Percentiles rank a stretch among this genome's conserved stretches.
phyloP scores from a whole-genome alignment of 768 basidiomycete genomes.

The Ramaria rubella region DNA sequence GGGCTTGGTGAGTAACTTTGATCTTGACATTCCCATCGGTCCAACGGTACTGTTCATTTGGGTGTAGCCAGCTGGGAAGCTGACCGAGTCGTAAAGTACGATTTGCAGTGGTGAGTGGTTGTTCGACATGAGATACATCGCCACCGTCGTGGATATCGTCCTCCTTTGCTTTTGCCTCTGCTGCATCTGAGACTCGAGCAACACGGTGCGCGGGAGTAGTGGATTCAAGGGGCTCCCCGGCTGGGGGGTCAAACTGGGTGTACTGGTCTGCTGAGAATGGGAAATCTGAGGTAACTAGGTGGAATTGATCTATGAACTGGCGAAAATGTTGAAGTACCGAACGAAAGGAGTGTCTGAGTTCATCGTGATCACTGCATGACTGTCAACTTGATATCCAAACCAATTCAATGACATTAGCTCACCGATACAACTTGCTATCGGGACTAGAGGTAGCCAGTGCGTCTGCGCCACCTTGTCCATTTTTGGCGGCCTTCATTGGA shows the following conservation, averaged over 20 bases:
- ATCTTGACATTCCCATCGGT: conserved; percentile 24
- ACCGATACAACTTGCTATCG: background rate
- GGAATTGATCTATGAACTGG: conserved; percentile 23
- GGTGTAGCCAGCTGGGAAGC: conserved; percentile 36
- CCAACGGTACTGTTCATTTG: conserved; percentile 18
- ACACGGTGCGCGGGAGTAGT: background rate
- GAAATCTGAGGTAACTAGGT: conserved; percentile 30
- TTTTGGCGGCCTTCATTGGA: background rate
- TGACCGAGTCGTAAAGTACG: conserved; percentile 26
- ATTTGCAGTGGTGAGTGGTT: no score
- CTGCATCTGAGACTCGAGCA: background rate
- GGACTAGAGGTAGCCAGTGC: background rate
- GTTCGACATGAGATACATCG: conserved; percentile 15
- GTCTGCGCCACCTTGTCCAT: background rate
- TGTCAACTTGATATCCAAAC: background rate
- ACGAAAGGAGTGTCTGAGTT: conserved; percentile 31
- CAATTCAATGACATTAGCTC: background rate
- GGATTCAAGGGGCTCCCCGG: background rate
- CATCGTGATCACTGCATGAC: conserved; percentile 29
- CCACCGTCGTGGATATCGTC: background rate
- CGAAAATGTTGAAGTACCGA: conserved; percentile 27
- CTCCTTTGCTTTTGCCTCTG: background rate
- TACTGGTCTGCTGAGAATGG: conserved; percentile 1
- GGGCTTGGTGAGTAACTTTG: conserved; percentile 27
- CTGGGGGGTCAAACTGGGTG: no score